Percentiles rank a stretch among this genome's conserved stretches.
Evolutionary conservation across 2,329 filamentous ascomycete species (phyloP).

Genomic region (Rutstroemia sp.): DNA sequence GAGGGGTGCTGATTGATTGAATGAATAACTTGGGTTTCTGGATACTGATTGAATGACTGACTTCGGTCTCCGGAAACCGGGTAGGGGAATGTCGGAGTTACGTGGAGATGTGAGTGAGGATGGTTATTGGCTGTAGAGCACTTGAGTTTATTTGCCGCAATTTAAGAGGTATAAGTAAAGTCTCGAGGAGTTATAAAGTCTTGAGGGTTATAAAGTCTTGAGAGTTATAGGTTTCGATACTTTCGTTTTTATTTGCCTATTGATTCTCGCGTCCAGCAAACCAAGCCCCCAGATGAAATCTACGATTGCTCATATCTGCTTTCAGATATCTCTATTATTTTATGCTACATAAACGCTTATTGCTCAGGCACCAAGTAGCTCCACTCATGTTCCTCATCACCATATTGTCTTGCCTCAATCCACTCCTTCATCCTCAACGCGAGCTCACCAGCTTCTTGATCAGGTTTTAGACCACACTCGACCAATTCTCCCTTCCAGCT

Average conservation of each 20-base stretch:
- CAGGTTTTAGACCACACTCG: conserved; percentile 71
- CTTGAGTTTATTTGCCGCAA: too few relatives aligned
- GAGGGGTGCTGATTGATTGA: conserved; percentile 2
- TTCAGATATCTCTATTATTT: background rate
- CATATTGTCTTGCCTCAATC: conserved; percentile 95
- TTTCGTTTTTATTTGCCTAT: too few relatives aligned
- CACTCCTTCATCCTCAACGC: conserved; percentile 86
- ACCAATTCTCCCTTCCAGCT: conserved; percentile 79
- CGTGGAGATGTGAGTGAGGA: too few relatives aligned
- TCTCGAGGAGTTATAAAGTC: too few relatives aligned
- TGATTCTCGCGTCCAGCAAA: background rate
- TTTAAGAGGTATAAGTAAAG: too few relatives aligned
- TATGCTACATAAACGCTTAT: background rate
- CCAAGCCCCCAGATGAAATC: background rate
- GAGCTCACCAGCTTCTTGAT: conserved; percentile 82
- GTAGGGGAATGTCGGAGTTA: too few relatives aligned
- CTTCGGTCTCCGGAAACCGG: too few relatives aligned
- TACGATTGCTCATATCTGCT: background rate
- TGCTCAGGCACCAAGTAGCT: conserved; percentile 47
- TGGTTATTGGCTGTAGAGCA: too few relatives aligned
- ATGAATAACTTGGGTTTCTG: background rate
- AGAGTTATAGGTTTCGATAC: too few relatives aligned
- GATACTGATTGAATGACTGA: background rate
- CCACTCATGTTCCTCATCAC: conserved; percentile 87
- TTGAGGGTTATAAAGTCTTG: too few relatives aligned